Evolutionary conservation across 306 rosid genomes (phyloP), one percentile per base, ranked within the genome.

Genomic region (Lotus japonicus): DNA sequence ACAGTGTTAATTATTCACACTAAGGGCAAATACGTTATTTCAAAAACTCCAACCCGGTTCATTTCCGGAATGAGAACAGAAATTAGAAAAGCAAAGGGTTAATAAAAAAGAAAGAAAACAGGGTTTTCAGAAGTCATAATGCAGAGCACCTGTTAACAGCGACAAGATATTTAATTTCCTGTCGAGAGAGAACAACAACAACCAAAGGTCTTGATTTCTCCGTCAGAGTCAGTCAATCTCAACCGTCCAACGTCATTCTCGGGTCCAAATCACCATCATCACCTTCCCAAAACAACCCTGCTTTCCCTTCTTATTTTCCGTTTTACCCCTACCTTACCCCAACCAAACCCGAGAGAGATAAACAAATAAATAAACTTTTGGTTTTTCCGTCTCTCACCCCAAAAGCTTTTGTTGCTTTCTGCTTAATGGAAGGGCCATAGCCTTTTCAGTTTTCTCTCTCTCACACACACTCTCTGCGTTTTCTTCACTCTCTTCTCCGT

Each of bases 381-480:
- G 76, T 12, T 65, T 71, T 71, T 77, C 44, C 28, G 77, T 77
- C 82, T 49, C 41, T 58, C 39, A 4, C 72, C 26, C 67, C 66
- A 21, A 63, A 70, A 80, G 66, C 82, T 81, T 86, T 84, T 84
- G 82, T 87, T 89, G 82, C 87, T 84, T 84, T 88, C 85, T 84
- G 88, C 85, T 75, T 78, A 79, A 92, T 92, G 92, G 97, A 90
- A 88, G 86, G 82, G 17, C 76, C 97, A 17, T 21, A 49, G 17
- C 11, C 17, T 71, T 55, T 11, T 69, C 66, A 49, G 17, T 5
- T 11, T 71, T 55, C 9, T 69, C 66, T 69, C 56, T 63, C 49
- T 79, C 66, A 36, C 31, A 26, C 55, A 41, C 63, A n/a, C 33
- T 50, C 33, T 18, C 57, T 58, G 41, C 36, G 36, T 31, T 31